Percentiles rank a stretch among this genome's conserved stretches.
Evolutionary conservation across 2,329 filamentous ascomycete genomes (phyloP).

Genomic region (Dactylonectria macrodidyma): DNA sequence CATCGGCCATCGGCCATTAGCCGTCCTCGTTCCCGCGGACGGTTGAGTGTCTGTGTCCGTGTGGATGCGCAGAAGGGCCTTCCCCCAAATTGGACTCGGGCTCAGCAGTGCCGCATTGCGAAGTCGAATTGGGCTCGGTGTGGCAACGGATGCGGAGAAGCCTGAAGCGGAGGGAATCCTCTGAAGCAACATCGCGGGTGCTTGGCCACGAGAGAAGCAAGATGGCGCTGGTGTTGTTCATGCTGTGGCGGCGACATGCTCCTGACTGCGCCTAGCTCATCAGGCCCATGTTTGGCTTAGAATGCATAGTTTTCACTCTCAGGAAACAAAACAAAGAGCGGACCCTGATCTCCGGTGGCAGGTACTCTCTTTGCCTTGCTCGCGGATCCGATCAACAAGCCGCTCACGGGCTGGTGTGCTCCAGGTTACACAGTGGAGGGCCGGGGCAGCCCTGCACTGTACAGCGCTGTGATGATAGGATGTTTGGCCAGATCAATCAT

Average conservation of each 20-base stretch:
- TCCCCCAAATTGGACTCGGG: constrained; percentile 36
- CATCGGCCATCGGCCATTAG: constrained; percentile 20
- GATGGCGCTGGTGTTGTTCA: constrained; percentile 19
- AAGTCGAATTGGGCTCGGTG: constrained; percentile 43
- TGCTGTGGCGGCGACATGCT: constrained; percentile 8
- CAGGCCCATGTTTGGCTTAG: constrained; percentile 19
- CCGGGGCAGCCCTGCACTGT: neutral
- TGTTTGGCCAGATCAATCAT: too few species aligned
- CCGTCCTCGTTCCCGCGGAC: constrained; percentile 26
- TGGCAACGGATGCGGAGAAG: constrained; percentile 42
- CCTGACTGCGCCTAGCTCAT: constrained; percentile 16
- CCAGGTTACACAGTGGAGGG: neutral
- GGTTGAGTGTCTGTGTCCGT: constrained; percentile 26
- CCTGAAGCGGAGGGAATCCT: constrained; percentile 25
- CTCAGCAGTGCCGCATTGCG: constrained; percentile 36
- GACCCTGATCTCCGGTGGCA: constrained; percentile 24
- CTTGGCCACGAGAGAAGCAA: constrained; percentile 14
- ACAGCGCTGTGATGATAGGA: constrained; percentile 1
- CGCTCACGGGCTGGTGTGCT: constrained; percentile 10
- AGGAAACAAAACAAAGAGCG: constrained; percentile 35
- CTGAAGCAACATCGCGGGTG: constrained; percentile 21
- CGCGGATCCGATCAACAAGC: constrained; percentile 28
- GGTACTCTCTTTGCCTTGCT: constrained; percentile 16
- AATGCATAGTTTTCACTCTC: constrained; percentile 2
- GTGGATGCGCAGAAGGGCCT: constrained; percentile 31